Evolutionary conservation across 805 yeast species (phyloP), one percentile per base, ranked within the genome.

Genomic region (Ogataea salicorniae): DNA sequence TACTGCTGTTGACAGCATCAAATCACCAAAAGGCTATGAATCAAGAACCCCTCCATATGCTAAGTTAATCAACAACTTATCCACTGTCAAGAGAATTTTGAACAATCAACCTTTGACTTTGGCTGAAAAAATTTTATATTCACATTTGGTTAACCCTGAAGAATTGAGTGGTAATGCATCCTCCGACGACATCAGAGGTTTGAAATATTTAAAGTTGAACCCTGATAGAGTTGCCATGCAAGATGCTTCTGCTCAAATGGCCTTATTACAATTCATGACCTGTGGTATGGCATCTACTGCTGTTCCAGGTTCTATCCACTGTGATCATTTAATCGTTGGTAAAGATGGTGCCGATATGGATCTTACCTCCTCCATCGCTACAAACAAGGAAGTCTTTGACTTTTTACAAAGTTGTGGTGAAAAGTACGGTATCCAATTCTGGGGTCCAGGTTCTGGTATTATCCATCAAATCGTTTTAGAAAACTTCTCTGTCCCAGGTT

Each of bases 231-330:
- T 92, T 52, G 97, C 97, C 43, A 90, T 96, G 86, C 98, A 91
- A 77, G 98, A 91, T 76, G 98, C 98, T 49, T 89, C 97, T 49
- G 97, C 97, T 49, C 98, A 91, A 76, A 91, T 91, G 98, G 97
- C 97, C 48, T 80, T 91, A 59, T 76, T 91, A 64, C 98, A 91
- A 76, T 91, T 91, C 71, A 90, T 90, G 95, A 86, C 96, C 52
- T 95, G 96, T 60, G 96, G 95, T 63, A 74, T 90, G 81, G 84
- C 87, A 53, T 79, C 81, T 65, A 95, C 91, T 45, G 95, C 95
- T 48, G 92, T 92, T 54, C 97, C 97, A 47, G 88, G 91, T 53
- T 88, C 97, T 42, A 95, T 92, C 50, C 98, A 91, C 75, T 91
- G 98, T 80, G 98, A 91, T 71, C 98, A 91, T 71, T 82, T 91